These are phyloP conservation scores for Fusarium denticulatum DNA, from an alignment of 2,329 filamentous ascomycete species.

Conservation along the genomic window DNA sequence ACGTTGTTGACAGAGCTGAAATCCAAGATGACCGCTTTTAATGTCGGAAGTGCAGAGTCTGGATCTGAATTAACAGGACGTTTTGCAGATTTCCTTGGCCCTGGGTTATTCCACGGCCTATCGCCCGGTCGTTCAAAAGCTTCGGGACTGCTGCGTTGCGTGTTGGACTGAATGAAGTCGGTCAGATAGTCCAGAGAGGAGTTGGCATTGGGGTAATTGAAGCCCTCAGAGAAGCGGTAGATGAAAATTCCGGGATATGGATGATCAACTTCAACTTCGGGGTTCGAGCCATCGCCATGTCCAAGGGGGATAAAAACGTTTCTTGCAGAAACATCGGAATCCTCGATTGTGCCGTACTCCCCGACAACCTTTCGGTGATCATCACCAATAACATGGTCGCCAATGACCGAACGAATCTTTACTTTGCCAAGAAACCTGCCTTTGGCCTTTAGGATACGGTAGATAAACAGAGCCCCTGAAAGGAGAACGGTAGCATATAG, in stretches of 20 bases:
- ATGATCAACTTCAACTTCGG: slow-evolving; percentile 78
- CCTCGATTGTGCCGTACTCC: slow-evolving; percentile 67
- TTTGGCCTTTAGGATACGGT: slow-evolving; percentile 82
- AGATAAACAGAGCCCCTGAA: slow-evolving; percentile 82
- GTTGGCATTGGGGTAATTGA: slow-evolving; percentile 95
- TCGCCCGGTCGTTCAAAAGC: slow-evolving; percentile 75
- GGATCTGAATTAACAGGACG: slow-evolving; percentile 41
- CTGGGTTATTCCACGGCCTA: slow-evolving; percentile 94
- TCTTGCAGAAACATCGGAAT: slow-evolving; percentile 63
- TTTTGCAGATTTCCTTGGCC: slow-evolving; percentile 64
- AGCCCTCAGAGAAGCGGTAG: slow-evolving; percentile 92
- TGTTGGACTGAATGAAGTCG: slow-evolving; percentile 73
- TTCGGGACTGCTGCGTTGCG: slow-evolving; percentile 78
- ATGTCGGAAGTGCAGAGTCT: slow-evolving; percentile 68
- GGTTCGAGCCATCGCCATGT: slow-evolving; percentile 91
- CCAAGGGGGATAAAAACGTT: slow-evolving; percentile 89
- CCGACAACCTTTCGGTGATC: slow-evolving; percentile 58
- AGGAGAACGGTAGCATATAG: slow-evolving; percentile 87
- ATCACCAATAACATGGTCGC: slow-evolving; percentile 76
- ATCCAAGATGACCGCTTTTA: slow-evolving; percentile 92
- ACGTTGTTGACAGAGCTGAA: slow-evolving; percentile 95
- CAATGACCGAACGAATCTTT: slow-evolving; percentile 80
- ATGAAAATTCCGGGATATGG: slow-evolving; percentile 96
- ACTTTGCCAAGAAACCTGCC: slow-evolving; percentile 80
- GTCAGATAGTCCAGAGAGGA: slow-evolving; percentile 85